phyloP scores from a whole-genome alignment of 441 rosid species.

The Omphalea diandra region DNA sequence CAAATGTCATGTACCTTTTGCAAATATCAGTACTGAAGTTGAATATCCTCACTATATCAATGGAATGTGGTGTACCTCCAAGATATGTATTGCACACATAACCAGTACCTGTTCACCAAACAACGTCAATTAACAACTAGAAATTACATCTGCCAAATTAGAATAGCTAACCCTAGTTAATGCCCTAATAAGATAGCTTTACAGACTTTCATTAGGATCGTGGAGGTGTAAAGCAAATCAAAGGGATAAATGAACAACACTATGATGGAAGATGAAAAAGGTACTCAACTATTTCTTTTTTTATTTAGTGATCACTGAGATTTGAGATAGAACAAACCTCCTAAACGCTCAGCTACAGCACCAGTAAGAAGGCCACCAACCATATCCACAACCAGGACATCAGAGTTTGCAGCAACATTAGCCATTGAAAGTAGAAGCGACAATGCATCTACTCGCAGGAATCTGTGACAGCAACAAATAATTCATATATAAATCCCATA shows the following conservation, averaged over 20 bases:
- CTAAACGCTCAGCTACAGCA: slow-evolving; percentile 89
- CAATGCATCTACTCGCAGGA: slow-evolving; percentile 71
- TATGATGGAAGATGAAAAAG: background rate
- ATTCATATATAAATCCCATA: background rate
- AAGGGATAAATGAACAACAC: background rate
- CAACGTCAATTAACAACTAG: slow-evolving; percentile 12
- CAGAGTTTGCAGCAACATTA: slow-evolving; percentile 66
- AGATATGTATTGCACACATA: slow-evolving; percentile 63
- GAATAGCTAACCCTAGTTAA: slow-evolving; percentile 17
- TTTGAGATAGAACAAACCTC: slow-evolving; percentile 46
- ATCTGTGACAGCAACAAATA: slow-evolving; percentile 42
- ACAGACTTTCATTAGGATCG: background rate
- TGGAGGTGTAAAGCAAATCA: background rate
- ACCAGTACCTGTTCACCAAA: slow-evolving; percentile 58
- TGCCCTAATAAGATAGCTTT: background rate
- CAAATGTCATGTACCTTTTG: slow-evolving; percentile 52
- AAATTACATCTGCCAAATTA: slow-evolving; percentile 10
- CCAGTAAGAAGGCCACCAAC: slow-evolving; percentile 93
- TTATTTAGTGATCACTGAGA: background rate
- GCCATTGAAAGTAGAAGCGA: slow-evolving; percentile 85
- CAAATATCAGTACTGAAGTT: slow-evolving; percentile 66
- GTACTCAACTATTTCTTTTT: background rate
- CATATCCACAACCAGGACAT: slow-evolving; percentile 82
- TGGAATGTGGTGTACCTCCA: slow-evolving; percentile 51
- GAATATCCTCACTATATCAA: slow-evolving; percentile 85